Conservation (phyloP, 2,329 filamentous ascomycete genomes). For the Pseudocercospora cruenta region DNA sequence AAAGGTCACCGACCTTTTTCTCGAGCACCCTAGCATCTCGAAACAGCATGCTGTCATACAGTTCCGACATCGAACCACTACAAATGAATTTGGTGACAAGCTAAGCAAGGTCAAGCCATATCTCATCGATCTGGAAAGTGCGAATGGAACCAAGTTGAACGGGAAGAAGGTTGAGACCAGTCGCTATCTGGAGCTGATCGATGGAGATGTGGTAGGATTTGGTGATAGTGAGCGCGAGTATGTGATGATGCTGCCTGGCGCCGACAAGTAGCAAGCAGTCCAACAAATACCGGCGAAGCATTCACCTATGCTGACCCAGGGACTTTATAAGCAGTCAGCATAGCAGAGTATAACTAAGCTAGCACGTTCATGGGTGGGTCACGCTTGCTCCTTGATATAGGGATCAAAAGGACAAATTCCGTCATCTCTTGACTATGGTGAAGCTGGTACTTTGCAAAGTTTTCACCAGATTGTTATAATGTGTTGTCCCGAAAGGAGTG, state of each 20-base stretch:
- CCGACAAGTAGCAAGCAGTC: constrained; percentile 6
- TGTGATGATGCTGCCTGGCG: constrained; percentile 77
- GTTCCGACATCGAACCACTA: constrained; percentile 81
- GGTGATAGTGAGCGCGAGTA: constrained; percentile 90
- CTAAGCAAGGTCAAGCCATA: constrained; percentile 75
- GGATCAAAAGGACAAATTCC: not conserved
- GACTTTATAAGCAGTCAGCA: not conserved
- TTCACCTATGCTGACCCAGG: not conserved
- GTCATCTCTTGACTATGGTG: too few species aligned
- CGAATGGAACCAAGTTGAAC: constrained; percentile 86
- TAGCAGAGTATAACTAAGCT: not conserved
- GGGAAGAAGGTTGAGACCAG: constrained; percentile 71
- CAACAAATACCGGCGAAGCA: too few species aligned
- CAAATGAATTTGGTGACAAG: constrained; percentile 84
- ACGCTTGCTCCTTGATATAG: not conserved
- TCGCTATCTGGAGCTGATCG: constrained; percentile 81
- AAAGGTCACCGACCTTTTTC: constrained; percentile 76
- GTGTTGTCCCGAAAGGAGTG: not conserved
- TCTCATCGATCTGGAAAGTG: constrained; percentile 89
- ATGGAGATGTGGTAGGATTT: constrained; percentile 88
- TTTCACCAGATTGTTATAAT: too few species aligned
- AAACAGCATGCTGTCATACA: constrained; percentile 96
- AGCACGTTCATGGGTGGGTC: not conserved
- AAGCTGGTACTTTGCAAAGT: not conserved
- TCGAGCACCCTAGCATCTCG: constrained; percentile 90